phyloP scores from a whole-genome alignment of 2,329 filamentous ascomycete species.

The Neofusicoccum kwambonambiense region DNA sequence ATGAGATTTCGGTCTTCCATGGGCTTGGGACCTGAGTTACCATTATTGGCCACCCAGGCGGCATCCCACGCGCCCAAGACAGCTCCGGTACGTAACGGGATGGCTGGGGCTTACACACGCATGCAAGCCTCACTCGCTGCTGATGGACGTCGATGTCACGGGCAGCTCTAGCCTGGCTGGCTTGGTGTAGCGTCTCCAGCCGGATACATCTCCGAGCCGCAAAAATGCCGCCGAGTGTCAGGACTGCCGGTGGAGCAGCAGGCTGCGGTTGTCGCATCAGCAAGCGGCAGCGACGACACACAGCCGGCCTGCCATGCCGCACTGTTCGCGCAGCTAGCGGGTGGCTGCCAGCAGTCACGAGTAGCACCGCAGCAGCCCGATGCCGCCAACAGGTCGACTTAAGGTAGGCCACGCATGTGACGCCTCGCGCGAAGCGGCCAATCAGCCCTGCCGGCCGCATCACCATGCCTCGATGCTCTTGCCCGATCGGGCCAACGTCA shows the following conservation, averaged over 20 bases:
- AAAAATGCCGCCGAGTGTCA: background rate
- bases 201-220: background rate
- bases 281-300: slow-evolving; percentile 1
- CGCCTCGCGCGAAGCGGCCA: background rate
- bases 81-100: background rate
- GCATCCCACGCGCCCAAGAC: background rate
- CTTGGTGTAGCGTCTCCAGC: background rate
- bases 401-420: slow-evolving; percentile 8
- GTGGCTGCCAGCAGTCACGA: background rate
- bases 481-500: slow-evolving; percentile 2
- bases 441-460: background rate
- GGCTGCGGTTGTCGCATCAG: background rate
- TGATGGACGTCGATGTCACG: background rate
- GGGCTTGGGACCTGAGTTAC: background rate
- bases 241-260: background rate
- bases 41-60: background rate
- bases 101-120: background rate
- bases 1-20: background rate
- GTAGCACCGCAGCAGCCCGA: background rate
- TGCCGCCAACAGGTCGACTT: background rate
- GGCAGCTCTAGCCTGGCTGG: background rate
- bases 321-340: background rate
- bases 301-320: background rate
- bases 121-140: background rate
- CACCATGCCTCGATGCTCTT: background rate